Percentiles rank a stretch among this genome's conserved stretches.
phyloP scores from a whole-genome alignment of 176 grass and related monocot species.

The Hyparrhenia diplandra region DNA sequence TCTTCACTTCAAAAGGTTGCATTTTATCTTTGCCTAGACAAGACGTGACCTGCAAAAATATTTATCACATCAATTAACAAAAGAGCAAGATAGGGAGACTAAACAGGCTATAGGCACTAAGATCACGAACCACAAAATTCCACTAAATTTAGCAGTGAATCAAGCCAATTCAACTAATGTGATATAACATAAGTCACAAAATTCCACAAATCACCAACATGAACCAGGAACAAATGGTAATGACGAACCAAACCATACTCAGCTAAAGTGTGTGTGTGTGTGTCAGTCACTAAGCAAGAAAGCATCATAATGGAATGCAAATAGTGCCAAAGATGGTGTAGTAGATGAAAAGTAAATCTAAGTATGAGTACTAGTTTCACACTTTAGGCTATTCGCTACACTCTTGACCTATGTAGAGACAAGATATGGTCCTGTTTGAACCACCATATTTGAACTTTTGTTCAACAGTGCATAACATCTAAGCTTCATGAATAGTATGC shows the following conservation, averaged over 20 bases:
- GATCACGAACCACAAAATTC: background rate
- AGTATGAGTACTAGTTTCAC: background rate
- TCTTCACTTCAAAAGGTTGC: constrained; percentile 62
- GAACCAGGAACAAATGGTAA: background rate
- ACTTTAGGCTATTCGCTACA: background rate
- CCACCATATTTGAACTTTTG: background rate
- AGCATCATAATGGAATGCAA: background rate
- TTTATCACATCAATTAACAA: background rate
- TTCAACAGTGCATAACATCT: background rate
- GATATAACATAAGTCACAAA: background rate
- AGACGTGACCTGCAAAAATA: constrained; percentile 42
- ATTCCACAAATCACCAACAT: background rate
- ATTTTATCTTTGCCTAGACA: constrained; percentile 40
- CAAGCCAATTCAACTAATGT: background rate
- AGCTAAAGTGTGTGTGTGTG: background rate
- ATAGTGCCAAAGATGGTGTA: background rate
- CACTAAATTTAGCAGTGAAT: background rate
- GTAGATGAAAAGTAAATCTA: background rate
- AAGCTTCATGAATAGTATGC: background rate
- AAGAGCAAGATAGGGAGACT: background rate
- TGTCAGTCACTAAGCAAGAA: background rate
- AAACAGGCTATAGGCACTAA: background rate
- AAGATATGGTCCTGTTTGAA: background rate
- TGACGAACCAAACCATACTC: background rate
- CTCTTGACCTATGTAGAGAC: background rate